phyloP scores from a whole-genome alignment of 805 yeast species.

The Ogataea kodamae region DNA sequence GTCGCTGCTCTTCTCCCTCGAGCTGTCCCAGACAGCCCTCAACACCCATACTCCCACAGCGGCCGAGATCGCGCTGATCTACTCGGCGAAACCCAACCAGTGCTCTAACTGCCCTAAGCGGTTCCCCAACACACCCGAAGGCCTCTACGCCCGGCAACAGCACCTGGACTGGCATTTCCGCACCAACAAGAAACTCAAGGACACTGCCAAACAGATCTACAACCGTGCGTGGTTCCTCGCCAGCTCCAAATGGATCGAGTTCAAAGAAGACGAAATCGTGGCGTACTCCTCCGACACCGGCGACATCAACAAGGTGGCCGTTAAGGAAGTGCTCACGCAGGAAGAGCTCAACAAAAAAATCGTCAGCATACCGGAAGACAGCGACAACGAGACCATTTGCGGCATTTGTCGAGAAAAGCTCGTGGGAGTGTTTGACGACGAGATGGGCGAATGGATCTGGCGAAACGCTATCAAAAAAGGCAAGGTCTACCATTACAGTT shows the following conservation, averaged over 20 bases:
- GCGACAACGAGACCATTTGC: conserved; percentile 57
- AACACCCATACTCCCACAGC: conserved; percentile 35
- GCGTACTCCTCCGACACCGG: conserved; percentile 31
- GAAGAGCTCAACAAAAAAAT: conserved; percentile 42
- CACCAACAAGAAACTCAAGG: conserved; percentile 70
- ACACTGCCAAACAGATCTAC: conserved; percentile 50
- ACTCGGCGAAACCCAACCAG: conserved; percentile 65
- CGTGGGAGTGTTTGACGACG: conserved; percentile 66
- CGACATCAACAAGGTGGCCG: conserved; percentile 17
- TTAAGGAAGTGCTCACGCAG: conserved; percentile 21
- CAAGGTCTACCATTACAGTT: conserved; percentile 58
- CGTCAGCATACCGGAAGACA: conserved; percentile 65
- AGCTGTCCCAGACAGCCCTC: conserved; percentile 36
- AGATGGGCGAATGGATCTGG: conserved; percentile 81
- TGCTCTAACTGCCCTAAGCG: conserved; percentile 91
- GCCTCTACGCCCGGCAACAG: conserved; percentile 48
- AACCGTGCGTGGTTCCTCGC: conserved; percentile 81
- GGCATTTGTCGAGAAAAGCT: conserved; percentile 69
- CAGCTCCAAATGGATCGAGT: conserved; percentile 67
- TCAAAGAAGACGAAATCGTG: conserved; percentile 63
- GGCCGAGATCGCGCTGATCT: conserved; percentile 40
- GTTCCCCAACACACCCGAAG: conserved; percentile 59
- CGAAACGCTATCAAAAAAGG: conserved; percentile 52
- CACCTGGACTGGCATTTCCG: conserved; percentile 98
- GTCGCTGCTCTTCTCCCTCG: conserved; percentile 22